Conservation (phyloP, 306 rosid species). For the Rubus idaeus region DNA sequence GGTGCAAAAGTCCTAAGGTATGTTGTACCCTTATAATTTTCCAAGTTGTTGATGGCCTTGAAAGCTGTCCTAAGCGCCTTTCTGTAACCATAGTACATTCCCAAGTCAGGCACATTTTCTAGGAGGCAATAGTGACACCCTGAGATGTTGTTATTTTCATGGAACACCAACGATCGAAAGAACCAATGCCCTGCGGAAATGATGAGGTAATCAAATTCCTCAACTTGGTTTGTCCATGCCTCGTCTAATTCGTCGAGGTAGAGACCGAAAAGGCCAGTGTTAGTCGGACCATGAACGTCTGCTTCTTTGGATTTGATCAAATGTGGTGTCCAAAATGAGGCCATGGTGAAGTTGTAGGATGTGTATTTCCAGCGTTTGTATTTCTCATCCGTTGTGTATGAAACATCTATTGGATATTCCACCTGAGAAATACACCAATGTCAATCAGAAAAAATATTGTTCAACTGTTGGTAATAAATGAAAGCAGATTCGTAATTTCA, state of each 20-base stretch:
- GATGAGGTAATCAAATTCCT: constrained; percentile 58
- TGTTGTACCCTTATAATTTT: constrained; percentile 60
- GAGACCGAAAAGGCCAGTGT: constrained; percentile 52
- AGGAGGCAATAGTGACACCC: constrained; percentile 75
- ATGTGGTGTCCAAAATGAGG: constrained; percentile 79
- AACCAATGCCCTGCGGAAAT: constrained; percentile 90
- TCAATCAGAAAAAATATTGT: neutral
- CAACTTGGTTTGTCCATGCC: constrained; percentile 57
- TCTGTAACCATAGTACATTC: constrained; percentile 69
- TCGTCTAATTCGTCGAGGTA: constrained; percentile 77
- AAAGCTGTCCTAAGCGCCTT: constrained; percentile 65
- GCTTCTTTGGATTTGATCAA: constrained; percentile 54
- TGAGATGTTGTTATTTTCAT: constrained; percentile 43
- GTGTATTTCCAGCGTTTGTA: constrained; percentile 74
- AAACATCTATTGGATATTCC: constrained; percentile 81
- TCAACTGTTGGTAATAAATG: neutral
- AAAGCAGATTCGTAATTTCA: neutral
- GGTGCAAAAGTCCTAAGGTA: constrained; percentile 75
- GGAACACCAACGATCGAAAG: constrained; percentile 49
- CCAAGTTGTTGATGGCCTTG: constrained; percentile 52
- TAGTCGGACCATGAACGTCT: constrained; percentile 48
- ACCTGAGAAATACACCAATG: constrained; percentile 35
- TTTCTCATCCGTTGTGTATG: constrained; percentile 46
- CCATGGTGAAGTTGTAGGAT: constrained; percentile 77
- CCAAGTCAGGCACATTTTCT: constrained; percentile 55